phyloP scores from a whole-genome alignment of 139 green algal species.

The Micractinium sp. region DNA sequence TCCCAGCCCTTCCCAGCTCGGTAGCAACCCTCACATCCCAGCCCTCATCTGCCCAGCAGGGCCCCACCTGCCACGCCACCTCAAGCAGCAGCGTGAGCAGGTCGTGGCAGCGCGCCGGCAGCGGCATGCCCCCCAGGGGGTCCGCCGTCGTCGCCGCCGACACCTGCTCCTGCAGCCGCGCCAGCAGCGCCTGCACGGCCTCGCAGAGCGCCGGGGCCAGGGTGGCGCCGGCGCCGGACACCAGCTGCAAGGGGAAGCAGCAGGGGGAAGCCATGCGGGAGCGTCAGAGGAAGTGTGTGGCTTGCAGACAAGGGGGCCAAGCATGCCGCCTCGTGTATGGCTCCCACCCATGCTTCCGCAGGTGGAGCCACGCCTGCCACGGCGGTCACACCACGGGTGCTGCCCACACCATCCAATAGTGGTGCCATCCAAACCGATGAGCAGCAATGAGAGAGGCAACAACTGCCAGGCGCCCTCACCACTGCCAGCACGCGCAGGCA shows the following conservation, averaged over 20 bases:
- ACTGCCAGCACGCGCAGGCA: conserved; percentile 9
- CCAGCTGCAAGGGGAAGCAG: conserved; percentile 1
- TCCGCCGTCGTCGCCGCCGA: background rate
- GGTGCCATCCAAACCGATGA: too few species aligned
- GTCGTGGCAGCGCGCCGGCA: conserved; percentile 55
- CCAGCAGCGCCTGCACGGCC: conserved; percentile 49
- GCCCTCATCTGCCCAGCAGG: background rate
- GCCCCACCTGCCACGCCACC: conserved; percentile 30
- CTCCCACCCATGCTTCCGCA: too few species aligned
- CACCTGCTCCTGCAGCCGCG: conserved; percentile 37
- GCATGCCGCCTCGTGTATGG: too few species aligned
- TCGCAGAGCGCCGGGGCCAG: conserved; percentile 49
- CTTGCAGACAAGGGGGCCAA: too few species aligned
- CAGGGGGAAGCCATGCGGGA: too few species aligned
- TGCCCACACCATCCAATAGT: background rate
- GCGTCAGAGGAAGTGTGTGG: too few species aligned
- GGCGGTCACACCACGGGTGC: too few species aligned
- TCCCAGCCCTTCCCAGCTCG: too few species aligned
- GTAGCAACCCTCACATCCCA: too few species aligned
- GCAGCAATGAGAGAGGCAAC: background rate
- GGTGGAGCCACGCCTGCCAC: too few species aligned
- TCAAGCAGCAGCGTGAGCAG: conserved; percentile 64
- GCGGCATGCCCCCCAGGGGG: conserved; percentile 24
- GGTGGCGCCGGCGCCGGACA: background rate
- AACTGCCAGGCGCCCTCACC: background rate